phyloP scores from a whole-genome alignment of 495 filamentous ascomycete genomes.

The Chaetomium fimeti region DNA sequence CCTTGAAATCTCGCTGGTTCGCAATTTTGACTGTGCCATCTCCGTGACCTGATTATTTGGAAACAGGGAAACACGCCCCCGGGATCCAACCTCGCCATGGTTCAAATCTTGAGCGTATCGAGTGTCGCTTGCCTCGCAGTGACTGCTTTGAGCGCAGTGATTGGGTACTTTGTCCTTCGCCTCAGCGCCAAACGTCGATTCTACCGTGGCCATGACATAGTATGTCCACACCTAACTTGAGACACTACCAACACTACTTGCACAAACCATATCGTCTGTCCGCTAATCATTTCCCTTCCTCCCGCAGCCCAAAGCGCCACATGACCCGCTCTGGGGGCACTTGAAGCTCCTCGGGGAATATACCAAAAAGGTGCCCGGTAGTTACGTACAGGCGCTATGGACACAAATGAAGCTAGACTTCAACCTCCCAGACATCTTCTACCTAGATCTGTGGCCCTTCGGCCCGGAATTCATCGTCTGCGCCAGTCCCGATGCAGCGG shows the following conservation, averaged over 20 bases:
- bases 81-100: background rate
- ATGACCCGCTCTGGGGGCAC: constrained; percentile 15
- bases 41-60: too few relatives aligned
- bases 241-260: background rate
- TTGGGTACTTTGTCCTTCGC: background rate
- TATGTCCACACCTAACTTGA: background rate
- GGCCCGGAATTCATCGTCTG: constrained; percentile 27
- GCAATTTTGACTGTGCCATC: too few relatives aligned
- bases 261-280: background rate
- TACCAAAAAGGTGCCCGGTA: background rate
- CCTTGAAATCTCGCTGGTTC: too few relatives aligned
- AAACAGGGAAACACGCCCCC: too few relatives aligned
- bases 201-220: background rate
- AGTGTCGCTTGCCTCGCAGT: background rate
- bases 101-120: background rate
- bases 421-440: constrained; percentile 30
- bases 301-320: constrained; percentile 7
- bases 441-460: constrained; percentile 32
- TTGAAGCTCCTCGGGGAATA: constrained; percentile 18
- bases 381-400: constrained; percentile 7
- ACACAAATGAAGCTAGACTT: constrained; percentile 24
- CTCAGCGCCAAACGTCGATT: background rate
- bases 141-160: background rate
- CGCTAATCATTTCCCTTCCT: background rate
- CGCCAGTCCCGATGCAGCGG: constrained; percentile 24